phyloP scores from a whole-genome alignment of 1,284 basidiomycete species.

The Naganishia albida region DNA sequence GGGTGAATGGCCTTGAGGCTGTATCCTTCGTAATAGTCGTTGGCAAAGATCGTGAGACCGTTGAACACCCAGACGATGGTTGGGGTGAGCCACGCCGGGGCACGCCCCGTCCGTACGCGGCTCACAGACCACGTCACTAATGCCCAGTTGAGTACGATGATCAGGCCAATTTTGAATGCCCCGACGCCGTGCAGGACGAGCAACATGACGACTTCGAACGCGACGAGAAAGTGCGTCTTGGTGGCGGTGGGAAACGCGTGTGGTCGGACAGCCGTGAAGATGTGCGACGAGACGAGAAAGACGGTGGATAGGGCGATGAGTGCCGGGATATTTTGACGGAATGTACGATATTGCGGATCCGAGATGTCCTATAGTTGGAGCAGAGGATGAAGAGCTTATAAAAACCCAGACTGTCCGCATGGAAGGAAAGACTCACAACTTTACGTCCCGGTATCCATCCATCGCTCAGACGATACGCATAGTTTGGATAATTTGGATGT shows the following conservation, averaged over 20 bases:
- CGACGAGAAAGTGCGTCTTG: constrained; percentile 48
- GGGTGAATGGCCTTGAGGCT: constrained; percentile 64
- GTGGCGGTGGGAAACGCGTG: constrained; percentile 37
- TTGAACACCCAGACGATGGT: constrained; percentile 76
- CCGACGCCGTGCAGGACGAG: constrained; percentile 83
- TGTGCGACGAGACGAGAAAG: constrained; percentile 52
- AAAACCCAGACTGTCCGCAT: neutral
- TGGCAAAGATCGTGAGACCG: constrained; percentile 69
- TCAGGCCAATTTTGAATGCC: constrained; percentile 72
- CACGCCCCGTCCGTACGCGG: neutral
- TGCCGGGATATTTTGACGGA: constrained; percentile 70
- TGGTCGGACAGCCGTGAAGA: constrained; percentile 50
- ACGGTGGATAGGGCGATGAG: constrained; percentile 60
- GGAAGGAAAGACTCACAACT: constrained; percentile 47
- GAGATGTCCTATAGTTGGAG: constrained; percentile 68
- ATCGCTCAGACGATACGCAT: constrained; percentile 61
- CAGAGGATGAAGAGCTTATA: neutral
- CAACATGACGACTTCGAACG: constrained; percentile 60
- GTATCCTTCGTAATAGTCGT: constrained; percentile 78
- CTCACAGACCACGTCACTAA: neutral
- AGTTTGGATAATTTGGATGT: constrained; percentile 73
- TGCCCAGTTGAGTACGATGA: constrained; percentile 62
- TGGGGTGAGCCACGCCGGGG: constrained; percentile 57
- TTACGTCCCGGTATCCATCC: constrained; percentile 58
- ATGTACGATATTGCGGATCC: constrained; percentile 79